Conservation (phyloP, 257 asterid genomes). For the Handroanthus guayacan region DNA sequence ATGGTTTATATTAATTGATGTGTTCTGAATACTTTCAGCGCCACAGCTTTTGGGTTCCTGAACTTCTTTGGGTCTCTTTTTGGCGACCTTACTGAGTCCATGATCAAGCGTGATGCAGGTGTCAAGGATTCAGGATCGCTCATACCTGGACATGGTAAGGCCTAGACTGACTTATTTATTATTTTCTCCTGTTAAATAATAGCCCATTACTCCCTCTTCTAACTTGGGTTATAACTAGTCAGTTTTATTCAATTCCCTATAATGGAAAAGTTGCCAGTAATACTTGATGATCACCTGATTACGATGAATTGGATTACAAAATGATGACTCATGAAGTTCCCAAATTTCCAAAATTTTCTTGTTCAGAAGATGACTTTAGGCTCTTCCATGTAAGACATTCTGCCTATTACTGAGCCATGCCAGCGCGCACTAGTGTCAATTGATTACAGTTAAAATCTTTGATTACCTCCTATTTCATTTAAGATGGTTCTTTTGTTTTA, state of each 20-base stretch:
- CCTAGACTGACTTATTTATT: slow-evolving; percentile 3
- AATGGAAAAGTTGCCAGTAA: neutral
- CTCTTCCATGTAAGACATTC: neutral
- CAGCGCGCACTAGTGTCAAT: neutral
- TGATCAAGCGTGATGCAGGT: slow-evolving; percentile 99
- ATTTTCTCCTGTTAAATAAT: neutral
- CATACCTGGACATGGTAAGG: slow-evolving; percentile 97
- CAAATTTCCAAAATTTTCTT: neutral
- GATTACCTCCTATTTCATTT: neutral
- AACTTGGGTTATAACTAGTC: neutral
- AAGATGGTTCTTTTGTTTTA: neutral
- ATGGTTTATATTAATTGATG: slow-evolving; percentile 33
- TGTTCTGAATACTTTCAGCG: slow-evolving; percentile 54
- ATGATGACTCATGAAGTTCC: neutral
- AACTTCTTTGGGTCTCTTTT: slow-evolving; percentile 92
- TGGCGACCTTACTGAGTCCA: slow-evolving; percentile 93
- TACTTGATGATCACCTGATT: slow-evolving; percentile 10
- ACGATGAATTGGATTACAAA: neutral
- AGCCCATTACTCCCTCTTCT: neutral
- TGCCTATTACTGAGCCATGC: neutral
- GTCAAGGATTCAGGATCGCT: slow-evolving; percentile 98
- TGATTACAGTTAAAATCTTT: neutral
- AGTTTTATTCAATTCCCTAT: neutral
- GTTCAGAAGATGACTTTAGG: neutral
- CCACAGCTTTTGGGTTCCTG: slow-evolving; percentile 80